Conservation (phyloP, 345 rosid species). For the Lagerstroemia speciosa region DNA sequence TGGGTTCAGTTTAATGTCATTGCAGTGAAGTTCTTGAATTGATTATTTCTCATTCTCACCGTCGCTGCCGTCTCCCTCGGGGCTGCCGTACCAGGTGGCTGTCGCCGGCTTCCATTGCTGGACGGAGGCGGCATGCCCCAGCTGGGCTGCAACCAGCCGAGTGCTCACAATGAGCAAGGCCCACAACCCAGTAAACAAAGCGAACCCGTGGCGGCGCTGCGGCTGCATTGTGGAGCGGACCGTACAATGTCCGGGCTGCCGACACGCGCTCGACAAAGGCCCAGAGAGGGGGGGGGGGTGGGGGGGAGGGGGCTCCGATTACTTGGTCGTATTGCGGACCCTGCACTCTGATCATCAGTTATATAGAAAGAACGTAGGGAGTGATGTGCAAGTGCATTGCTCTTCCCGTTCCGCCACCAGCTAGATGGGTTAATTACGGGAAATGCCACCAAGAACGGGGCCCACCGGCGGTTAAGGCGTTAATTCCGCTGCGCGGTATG, state of each 20-base stretch:
- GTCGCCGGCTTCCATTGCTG: conserved; percentile 74
- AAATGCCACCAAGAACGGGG: conserved; percentile 37
- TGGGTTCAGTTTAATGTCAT: not conserved
- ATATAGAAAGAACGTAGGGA: conserved; percentile 15
- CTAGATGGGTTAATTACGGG: conserved; percentile 31
- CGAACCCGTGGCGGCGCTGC: conserved; percentile 4
- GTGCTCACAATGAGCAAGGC: conserved; percentile 10
- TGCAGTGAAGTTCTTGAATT: not conserved
- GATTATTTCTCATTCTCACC: conserved; percentile 26
- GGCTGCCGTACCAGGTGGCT: conserved; percentile 95
- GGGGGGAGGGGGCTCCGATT: conserved; percentile 14
- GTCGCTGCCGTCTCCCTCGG: conserved; percentile 95
- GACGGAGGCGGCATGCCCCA: conserved; percentile 19
- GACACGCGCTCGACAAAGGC: not conserved
- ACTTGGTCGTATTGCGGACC: conserved; percentile 10
- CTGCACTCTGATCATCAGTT: conserved; percentile 2
- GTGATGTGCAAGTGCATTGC: too few species aligned
- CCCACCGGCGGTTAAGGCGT: conserved; percentile 74
- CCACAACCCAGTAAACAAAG: conserved; percentile 8
- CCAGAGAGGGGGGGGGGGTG: not conserved
- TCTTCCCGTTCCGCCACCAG: conserved; percentile 8
- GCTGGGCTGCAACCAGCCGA: conserved; percentile 15
- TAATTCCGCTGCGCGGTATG: conserved; percentile 38
- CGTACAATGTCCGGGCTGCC: conserved; percentile 32
- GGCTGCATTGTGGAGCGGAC: conserved; percentile 6